These are phyloP conservation scores for Epichloe sp. DNA, from an alignment of 2,329 filamentous ascomycete genomes.

Conservation along the genomic window DNA sequence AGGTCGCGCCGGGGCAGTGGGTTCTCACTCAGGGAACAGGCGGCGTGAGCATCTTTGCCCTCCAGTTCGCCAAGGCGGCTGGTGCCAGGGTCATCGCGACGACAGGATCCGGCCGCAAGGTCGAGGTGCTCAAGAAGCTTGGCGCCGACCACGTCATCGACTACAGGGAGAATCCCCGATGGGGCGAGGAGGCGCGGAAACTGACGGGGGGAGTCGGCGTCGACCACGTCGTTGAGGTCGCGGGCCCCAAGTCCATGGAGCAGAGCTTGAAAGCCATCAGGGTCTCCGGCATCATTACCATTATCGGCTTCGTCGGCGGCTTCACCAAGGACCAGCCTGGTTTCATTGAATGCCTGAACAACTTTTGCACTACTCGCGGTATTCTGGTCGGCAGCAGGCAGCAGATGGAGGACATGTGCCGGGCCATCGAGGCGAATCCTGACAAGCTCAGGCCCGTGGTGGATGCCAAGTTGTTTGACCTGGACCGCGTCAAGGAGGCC, in stretches of 20 bases:
- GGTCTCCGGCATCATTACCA: slow-evolving; percentile 31
- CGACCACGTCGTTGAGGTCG: slow-evolving; percentile 36
- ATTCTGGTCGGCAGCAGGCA: slow-evolving; percentile 31
- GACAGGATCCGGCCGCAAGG: slow-evolving; percentile 32
- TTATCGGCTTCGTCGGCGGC: slow-evolving; percentile 25
- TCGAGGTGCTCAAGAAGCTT: slow-evolving; percentile 27
- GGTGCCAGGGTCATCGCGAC: slow-evolving; percentile 36
- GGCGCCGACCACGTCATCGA: slow-evolving; percentile 38
- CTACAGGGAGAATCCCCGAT: slow-evolving; percentile 31
- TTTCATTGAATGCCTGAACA: slow-evolving; percentile 20
- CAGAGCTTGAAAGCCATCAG: slow-evolving; percentile 33
- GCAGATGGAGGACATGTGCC: slow-evolving; percentile 39
- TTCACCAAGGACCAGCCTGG: slow-evolving; percentile 14
- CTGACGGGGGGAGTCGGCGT: slow-evolving; percentile 33
- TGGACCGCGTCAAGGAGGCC: slow-evolving; percentile 32
- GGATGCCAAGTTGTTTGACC: slow-evolving; percentile 29
- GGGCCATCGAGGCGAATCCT: slow-evolving; percentile 33
- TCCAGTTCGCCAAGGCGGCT: slow-evolving; percentile 42
- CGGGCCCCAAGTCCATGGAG: slow-evolving; percentile 28
- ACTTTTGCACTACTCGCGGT: slow-evolving; percentile 29
- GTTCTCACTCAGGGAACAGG: slow-evolving; percentile 61
- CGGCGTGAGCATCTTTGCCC: slow-evolving; percentile 51
- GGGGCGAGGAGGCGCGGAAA: slow-evolving; percentile 30
- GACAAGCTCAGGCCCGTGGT: slow-evolving; percentile 31
- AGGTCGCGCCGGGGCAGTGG: slow-evolving; percentile 38